Percentiles rank a stretch among this genome's conserved stretches.
phyloP scores from a whole-genome alignment of 371 early-diverging fungal genomes.

The Mycotypha africana region DNA sequence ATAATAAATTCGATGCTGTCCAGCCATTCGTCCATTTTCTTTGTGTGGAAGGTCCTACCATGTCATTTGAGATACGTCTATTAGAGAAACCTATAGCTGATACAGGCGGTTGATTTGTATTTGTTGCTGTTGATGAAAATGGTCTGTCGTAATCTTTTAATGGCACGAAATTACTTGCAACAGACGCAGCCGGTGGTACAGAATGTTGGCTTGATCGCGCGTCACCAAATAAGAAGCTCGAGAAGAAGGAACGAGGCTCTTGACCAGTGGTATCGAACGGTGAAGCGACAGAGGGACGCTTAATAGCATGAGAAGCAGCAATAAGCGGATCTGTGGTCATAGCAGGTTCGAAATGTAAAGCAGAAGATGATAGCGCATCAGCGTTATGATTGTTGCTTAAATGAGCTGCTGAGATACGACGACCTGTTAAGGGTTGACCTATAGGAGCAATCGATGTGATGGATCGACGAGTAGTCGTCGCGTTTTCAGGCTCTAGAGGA shows the following conservation, averaged over 20 bases:
- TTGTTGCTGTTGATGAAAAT: background rate
- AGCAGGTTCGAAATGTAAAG: background rate
- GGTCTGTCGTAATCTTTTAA: too few relatives aligned
- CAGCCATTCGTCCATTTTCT: slow-evolving; percentile 19
- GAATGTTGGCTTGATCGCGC: too few relatives aligned
- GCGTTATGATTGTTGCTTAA: background rate
- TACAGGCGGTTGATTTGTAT: too few relatives aligned
- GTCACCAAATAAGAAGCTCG: slow-evolving; percentile 40
- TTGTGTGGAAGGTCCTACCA: too few relatives aligned
- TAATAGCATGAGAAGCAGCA: background rate
- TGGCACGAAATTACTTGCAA: too few relatives aligned
- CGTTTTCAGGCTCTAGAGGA: slow-evolving; percentile 1
- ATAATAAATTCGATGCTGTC: slow-evolving; percentile 32
- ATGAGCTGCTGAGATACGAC: background rate
- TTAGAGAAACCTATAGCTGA: background rate
- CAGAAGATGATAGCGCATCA: background rate
- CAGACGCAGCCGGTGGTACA: too few relatives aligned
- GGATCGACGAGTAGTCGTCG: slow-evolving; percentile 9
- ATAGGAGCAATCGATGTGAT: slow-evolving; percentile 30
- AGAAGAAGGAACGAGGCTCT: slow-evolving; percentile 31
- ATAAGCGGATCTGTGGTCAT: slow-evolving; percentile 3
- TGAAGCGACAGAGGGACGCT: slow-evolving; percentile 1
- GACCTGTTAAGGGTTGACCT: slow-evolving; percentile 22
- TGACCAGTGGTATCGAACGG: slow-evolving; percentile 5
- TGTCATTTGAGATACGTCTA: slow-evolving; percentile 11